These are phyloP conservation scores for Celoporthe dispersa DNA, from an alignment of 2,329 filamentous ascomycete species.

Conservation along the genomic window DNA sequence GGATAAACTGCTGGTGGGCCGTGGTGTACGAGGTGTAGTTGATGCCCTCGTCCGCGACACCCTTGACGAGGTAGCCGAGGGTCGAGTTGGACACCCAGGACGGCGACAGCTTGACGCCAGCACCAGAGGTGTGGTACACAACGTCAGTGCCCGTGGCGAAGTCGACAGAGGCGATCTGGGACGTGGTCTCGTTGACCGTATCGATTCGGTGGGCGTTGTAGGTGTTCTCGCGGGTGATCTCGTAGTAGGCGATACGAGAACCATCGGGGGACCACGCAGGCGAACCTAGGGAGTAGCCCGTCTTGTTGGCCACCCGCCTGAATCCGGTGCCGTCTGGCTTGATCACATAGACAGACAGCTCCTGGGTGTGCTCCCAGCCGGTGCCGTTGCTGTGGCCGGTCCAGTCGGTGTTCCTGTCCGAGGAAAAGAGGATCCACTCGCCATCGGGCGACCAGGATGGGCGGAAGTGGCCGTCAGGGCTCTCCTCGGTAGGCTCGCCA, in stretches of 20 bases:
- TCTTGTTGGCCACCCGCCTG: conserved; percentile 39
- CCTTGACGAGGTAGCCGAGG: conserved; percentile 38
- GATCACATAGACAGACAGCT: conserved; percentile 46
- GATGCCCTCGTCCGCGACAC: conserved; percentile 36
- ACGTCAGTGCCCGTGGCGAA: conserved; percentile 43
- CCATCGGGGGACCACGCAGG: conserved; percentile 45
- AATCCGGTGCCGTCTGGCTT: conserved; percentile 44
- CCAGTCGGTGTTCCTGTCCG: conserved; percentile 48
- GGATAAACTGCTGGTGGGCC: conserved; percentile 28
- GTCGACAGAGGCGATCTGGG: conserved; percentile 43
- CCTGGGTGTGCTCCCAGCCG: conserved; percentile 48
- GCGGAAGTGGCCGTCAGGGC: conserved; percentile 43
- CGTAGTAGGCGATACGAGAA: conserved; percentile 43
- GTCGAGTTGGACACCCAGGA: conserved; percentile 30
- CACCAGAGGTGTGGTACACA: conserved; percentile 36
- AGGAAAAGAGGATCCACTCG: conserved; percentile 46
- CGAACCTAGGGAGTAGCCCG: conserved; percentile 42
- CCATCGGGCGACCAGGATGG: conserved; percentile 48
- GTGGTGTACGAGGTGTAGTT: conserved; percentile 34
- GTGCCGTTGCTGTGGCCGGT: conserved; percentile 45
- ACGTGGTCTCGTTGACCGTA: conserved; percentile 33
- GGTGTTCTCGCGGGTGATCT: conserved; percentile 44
- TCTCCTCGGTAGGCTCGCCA: conserved; percentile 21
- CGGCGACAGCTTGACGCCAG: conserved; percentile 39
- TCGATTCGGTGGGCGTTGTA: conserved; percentile 42